Conservation (phyloP, 2,329 filamentous ascomycete species). For the Celoporthe dispersa region DNA sequence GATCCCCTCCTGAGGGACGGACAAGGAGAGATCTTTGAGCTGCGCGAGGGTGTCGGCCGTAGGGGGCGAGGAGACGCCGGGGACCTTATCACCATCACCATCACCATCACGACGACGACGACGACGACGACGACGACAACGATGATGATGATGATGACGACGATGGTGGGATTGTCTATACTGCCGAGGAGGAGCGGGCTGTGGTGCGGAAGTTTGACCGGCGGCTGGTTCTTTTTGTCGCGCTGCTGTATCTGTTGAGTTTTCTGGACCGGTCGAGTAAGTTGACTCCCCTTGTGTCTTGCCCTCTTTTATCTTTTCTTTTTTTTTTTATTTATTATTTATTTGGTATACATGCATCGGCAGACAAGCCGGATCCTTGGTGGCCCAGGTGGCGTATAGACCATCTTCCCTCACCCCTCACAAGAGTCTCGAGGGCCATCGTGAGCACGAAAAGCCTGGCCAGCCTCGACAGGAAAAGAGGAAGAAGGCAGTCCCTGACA, state of each 20-base stretch:
- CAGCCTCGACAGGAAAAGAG: neutral
- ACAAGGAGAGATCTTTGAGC: constrained; percentile 32
- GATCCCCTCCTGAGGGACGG: constrained; percentile 18
- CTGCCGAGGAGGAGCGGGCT: constrained; percentile 70
- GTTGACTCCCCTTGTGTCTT: constrained; percentile 3
- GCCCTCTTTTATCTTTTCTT: constrained; percentile 35
- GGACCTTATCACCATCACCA: neutral
- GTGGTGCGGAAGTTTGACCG: constrained; percentile 79
- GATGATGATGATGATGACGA: constrained; percentile 1
- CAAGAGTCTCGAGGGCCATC: neutral
- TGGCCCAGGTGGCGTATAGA: neutral
- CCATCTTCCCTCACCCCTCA: neutral
- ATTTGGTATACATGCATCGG: neutral
- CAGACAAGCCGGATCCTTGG: neutral
- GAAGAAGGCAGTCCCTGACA: neutral
- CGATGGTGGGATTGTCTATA: constrained; percentile 46
- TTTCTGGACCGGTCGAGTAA: constrained; percentile 86
- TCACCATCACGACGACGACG: neutral
- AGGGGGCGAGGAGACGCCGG: constrained; percentile 5
- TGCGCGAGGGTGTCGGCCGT: constrained; percentile 26
- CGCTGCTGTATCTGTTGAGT: constrained; percentile 80
- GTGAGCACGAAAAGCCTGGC: neutral
- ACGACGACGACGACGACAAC: neutral
- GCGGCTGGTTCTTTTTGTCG: constrained; percentile 78
- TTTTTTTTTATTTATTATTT: neutral